These are phyloP conservation scores for Gracilaria caudata DNA, from an alignment of 23 red algal genomes.

Conservation along the genomic window DNA sequence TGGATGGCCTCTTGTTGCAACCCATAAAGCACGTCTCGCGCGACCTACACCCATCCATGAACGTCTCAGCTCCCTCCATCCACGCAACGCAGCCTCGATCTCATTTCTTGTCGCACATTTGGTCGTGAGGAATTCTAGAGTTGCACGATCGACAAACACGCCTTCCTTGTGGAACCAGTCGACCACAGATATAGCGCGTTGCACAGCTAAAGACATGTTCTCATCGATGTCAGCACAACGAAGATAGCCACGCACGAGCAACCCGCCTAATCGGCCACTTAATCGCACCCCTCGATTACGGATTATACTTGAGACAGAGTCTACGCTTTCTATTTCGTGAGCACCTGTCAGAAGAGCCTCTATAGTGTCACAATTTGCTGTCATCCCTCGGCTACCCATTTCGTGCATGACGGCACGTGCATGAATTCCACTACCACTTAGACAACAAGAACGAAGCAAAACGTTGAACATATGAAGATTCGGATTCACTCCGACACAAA, in stretches of 20 bases:
- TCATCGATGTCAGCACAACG: neutral
- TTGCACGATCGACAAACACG: constrained; percentile 15
- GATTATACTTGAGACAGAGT: constrained; percentile 31
- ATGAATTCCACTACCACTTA: constrained; percentile 25
- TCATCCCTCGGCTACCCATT: constrained; percentile 30
- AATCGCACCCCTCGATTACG: constrained; percentile 13
- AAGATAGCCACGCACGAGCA: constrained; percentile 35
- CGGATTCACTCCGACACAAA: constrained; percentile 32
- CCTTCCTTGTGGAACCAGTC: constrained; percentile 47
- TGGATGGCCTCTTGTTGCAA: constrained; percentile 1
- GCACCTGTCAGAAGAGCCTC: constrained; percentile 25
- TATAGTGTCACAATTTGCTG: constrained; percentile 57
- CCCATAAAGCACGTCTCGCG: constrained; percentile 34
- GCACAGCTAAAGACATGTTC: constrained; percentile 1
- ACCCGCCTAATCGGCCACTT: constrained; percentile 5
- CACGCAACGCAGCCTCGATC: constrained; percentile 40
- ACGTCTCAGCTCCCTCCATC: constrained; percentile 57
- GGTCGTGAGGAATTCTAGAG: constrained; percentile 33
- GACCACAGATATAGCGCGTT: constrained; percentile 36
- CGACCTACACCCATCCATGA: constrained; percentile 46
- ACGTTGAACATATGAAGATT: constrained; percentile 56
- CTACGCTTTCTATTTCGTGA: constrained; percentile 27
- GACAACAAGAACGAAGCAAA: constrained; percentile 36
- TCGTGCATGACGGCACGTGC: constrained; percentile 41
- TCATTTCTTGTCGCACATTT: constrained; percentile 21